Conservation (phyloP, 2,329 filamentous ascomycete species). For the Coniosporium tulheliwenetii region DNA sequence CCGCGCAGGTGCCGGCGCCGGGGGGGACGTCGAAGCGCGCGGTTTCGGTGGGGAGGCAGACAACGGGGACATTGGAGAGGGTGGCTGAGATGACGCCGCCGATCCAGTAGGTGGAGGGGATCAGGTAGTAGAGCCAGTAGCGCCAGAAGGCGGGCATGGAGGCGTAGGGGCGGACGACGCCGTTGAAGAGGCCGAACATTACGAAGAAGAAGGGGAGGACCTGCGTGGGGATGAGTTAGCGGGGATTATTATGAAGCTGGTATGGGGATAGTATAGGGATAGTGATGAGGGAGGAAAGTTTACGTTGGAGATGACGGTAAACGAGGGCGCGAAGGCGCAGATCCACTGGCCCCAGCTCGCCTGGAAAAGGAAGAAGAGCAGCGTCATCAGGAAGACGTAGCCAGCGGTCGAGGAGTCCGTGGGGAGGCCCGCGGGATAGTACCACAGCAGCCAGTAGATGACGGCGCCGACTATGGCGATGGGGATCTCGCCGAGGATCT, state of each 20-base stretch:
- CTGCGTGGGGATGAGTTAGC: conserved; percentile 11
- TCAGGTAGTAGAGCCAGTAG: conserved; percentile 53
- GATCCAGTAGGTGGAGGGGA: conserved; percentile 55
- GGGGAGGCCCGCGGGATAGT: conserved; percentile 58
- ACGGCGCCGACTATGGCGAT: conserved; percentile 47
- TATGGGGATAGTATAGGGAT: neutral
- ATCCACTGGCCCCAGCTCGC: conserved; percentile 73
- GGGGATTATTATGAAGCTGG: neutral
- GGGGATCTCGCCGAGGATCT: conserved; percentile 58
- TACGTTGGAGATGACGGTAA: conserved; percentile 60
- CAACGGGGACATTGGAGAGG: conserved; percentile 32
- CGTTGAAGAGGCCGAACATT: conserved; percentile 62
- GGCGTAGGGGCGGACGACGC: conserved; percentile 54
- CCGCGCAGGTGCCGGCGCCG: conserved; percentile 41
- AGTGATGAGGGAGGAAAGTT: conserved; percentile 1
- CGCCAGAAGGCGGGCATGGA: conserved; percentile 54
- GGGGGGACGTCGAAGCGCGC: conserved; percentile 51
- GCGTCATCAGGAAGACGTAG: conserved; percentile 63
- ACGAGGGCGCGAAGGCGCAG: conserved; percentile 62
- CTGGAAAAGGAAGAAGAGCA: conserved; percentile 65
- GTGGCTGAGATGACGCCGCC: conserved; percentile 52
- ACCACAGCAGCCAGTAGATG: conserved; percentile 63
- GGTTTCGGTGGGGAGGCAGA: conserved; percentile 36
- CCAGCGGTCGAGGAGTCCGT: conserved; percentile 48
- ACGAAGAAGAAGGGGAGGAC: conserved; percentile 69